phyloP scores from a whole-genome alignment of 768 basidiomycete genomes.

The Tricholoma terreum region DNA sequence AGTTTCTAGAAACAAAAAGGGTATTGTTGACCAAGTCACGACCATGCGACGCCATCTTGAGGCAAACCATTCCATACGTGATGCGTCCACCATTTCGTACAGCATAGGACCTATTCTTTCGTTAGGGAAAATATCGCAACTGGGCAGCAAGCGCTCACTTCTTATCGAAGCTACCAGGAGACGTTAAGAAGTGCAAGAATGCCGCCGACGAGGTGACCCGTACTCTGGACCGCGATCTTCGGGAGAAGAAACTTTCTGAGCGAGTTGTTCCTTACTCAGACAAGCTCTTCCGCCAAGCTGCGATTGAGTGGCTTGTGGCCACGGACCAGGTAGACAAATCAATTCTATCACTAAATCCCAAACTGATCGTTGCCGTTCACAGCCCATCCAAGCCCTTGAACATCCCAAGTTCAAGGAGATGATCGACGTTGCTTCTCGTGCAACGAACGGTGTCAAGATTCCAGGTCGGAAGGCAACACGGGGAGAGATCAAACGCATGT shows the following conservation, averaged over 20 bases:
- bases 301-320: conserved; percentile 35
- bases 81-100: too few species aligned
- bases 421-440: conserved; percentile 34
- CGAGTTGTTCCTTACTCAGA: conserved; percentile 27
- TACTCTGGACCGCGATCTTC: conserved; percentile 28
- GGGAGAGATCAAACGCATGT: too few species aligned
- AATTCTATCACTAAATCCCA: not conserved
- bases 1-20: not conserved
- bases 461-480: conserved; percentile 17
- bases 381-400: conserved; percentile 33
- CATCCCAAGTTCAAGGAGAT: conserved; percentile 34
- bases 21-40: not conserved
- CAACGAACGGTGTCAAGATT: conserved; percentile 35
- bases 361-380: too few species aligned
- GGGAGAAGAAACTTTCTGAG: conserved; percentile 12
- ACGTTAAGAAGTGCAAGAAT: conserved; percentile 15
- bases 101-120: not conserved
- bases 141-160: conserved; percentile 27
- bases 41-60: not conserved
- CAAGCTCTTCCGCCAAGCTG: conserved; percentile 23
- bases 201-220: not conserved
- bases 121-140: conserved; percentile 16
- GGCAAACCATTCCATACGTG: not conserved
- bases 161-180: conserved; percentile 26
- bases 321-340: conserved; percentile 34